phyloP scores from a whole-genome alignment of 2,329 filamentous ascomycete genomes.

The Aspergillus pseudoviridinutans region DNA sequence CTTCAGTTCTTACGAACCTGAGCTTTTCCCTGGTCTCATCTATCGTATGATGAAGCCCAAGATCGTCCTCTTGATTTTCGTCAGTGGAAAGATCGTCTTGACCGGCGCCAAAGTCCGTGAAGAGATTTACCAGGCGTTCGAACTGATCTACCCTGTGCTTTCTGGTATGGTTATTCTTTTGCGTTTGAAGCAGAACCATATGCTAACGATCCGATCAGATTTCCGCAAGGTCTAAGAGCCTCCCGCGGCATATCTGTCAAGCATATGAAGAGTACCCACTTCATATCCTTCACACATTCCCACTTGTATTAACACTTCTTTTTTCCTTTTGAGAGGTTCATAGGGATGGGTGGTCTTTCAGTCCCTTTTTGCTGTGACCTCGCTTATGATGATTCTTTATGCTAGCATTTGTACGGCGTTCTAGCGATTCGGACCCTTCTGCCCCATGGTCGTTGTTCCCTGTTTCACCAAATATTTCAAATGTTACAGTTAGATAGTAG shows the following conservation, averaged over 20 bases:
- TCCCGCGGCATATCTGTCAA: slow-evolving; percentile 4
- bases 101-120: slow-evolving; percentile 97
- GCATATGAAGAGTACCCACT: slow-evolving; percentile 16
- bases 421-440: slow-evolving; percentile 35
- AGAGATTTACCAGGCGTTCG: slow-evolving; percentile 95
- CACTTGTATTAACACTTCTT: slow-evolving; percentile 27
- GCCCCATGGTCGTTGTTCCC: slow-evolving; percentile 2
- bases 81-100: slow-evolving; percentile 95
- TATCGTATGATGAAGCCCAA: slow-evolving; percentile 99
- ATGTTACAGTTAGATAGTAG: slow-evolving; percentile 39
- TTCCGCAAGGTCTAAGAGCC: slow-evolving; percentile 57
- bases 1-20: slow-evolving; percentile 98
- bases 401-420: slow-evolving; percentile 44
- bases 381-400: slow-evolving; percentile 35
- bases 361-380: slow-evolving; percentile 12
- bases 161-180: slow-evolving; percentile 59
- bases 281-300: slow-evolving; percentile 15
- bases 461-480: slow-evolving; percentile 16
- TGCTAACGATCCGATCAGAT: slow-evolving; percentile 42
- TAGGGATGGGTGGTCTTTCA: slow-evolving; percentile 12
- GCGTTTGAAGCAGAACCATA: slow-evolving; percentile 2
- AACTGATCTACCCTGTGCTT: slow-evolving; percentile 94
- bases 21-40: slow-evolving; percentile 97
- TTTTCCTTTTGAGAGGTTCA: slow-evolving; percentile 14
- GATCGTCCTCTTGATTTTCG: slow-evolving; percentile 96